Evolutionary conservation across 768 basidiomycete genomes (phyloP).

Genomic region (Mycena sanguinolenta): DNA sequence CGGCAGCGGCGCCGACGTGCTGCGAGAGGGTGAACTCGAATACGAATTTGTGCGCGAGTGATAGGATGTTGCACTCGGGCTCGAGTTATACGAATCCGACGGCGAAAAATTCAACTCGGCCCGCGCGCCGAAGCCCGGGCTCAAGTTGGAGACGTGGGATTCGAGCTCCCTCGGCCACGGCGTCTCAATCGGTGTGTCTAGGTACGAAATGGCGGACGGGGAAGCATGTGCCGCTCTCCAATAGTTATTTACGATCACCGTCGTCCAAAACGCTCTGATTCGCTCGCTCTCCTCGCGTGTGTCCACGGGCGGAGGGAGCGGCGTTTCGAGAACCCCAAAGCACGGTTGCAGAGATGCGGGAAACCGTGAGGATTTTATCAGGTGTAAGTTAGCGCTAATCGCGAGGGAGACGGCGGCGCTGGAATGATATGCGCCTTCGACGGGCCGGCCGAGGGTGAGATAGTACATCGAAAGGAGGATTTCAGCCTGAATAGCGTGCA

Average conservation of each 20-base stretch:
- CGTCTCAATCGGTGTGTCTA: slow-evolving; percentile 50
- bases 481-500: slow-evolving; percentile 63
- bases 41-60: background rate
- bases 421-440: slow-evolving; percentile 64
- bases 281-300: slow-evolving; percentile 47
- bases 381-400: slow-evolving; percentile 53
- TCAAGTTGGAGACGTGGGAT: slow-evolving; percentile 34
- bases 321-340: slow-evolving; percentile 49
- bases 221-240: slow-evolving; percentile 60
- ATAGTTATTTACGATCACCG: slow-evolving; percentile 57
- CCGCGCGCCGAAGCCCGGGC: no score
- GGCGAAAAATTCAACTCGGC: no score
- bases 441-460: slow-evolving; percentile 57
- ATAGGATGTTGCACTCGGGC: no score
- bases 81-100: no score
- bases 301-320: slow-evolving; percentile 40
- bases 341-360: slow-evolving; percentile 45
- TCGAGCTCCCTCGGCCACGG: slow-evolving; percentile 51
- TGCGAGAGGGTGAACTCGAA: background rate
- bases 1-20: background rate
- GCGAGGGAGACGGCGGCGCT: slow-evolving; percentile 61
- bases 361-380: slow-evolving; percentile 41
- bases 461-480: slow-evolving; percentile 68
- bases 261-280: slow-evolving; percentile 52
- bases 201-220: slow-evolving; percentile 57